These are phyloP conservation scores for Asterochloris sp. DNA, from an alignment of 139 green algal species.

Conservation along the genomic window DNA sequence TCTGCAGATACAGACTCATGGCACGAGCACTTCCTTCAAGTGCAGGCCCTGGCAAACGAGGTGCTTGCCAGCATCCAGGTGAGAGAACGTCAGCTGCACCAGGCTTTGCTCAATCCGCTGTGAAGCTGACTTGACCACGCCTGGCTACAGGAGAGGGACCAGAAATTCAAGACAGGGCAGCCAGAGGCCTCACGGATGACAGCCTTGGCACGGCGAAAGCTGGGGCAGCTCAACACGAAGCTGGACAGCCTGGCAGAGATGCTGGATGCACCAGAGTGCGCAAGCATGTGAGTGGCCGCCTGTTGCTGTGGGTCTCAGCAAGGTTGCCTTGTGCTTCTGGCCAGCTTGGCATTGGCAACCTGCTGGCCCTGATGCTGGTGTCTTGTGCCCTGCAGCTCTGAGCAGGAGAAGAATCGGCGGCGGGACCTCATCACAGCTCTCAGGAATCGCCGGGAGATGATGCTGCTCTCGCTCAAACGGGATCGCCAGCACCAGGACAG, in stretches of 20 bases:
- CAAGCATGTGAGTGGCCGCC: conserved; percentile 48
- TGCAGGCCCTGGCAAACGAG: no score
- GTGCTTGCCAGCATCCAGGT: no score
- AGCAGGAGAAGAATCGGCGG: conserved; percentile 78
- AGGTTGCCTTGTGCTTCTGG: neutral
- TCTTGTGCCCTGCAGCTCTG: conserved; percentile 44
- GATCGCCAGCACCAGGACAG: conserved; percentile 35
- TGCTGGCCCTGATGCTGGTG: neutral
- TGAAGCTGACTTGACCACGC: no score
- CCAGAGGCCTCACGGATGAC: conserved; percentile 76
- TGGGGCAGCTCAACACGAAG: conserved; percentile 64
- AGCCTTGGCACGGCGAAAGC: conserved; percentile 70
- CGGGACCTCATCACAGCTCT: conserved; percentile 71
- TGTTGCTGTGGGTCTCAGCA: neutral
- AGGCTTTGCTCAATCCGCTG: no score
- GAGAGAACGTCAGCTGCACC: no score
- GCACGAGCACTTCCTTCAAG: no score
- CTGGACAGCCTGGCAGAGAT: conserved; percentile 59
- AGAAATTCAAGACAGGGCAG: no score
- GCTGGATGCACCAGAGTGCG: conserved; percentile 52
- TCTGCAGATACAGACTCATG: no score
- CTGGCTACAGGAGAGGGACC: no score
- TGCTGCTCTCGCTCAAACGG: conserved; percentile 70
- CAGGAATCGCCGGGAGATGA: conserved; percentile 62
- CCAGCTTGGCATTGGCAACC: neutral